Base-by-base conservation (phyloP, 2,329 filamentous ascomycete species). In the Coleophoma cylindrospora region DNA sequence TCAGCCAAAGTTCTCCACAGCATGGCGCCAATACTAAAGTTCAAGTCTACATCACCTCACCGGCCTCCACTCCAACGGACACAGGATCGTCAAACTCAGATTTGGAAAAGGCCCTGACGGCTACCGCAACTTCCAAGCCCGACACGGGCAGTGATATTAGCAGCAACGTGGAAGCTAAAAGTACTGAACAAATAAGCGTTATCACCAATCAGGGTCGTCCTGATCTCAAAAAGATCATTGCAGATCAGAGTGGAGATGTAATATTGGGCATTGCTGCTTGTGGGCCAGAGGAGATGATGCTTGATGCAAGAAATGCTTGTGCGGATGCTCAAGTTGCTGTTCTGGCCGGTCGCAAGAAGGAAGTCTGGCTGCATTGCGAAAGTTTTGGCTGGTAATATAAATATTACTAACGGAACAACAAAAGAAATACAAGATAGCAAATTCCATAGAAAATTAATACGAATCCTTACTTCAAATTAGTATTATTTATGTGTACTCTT, bases 241-340 rank as follows among this genome's bases (percentile, higher is more conserved):
- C 45, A 27, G 22, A 41, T 22, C n/a, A 37, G 47, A 13, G 15
- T 13, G n/a, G 36, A 22, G 27, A 21, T 19, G 19, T 27, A 47
- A 34, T 12, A 37, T 44, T 53, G 3, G 51, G 51, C 2, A 22
- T 53, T 22, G 15, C 46, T 13, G 50, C 49, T 22, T 54, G 53
- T 50, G 53, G 50, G 36, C 50, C 48, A n/a, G 34, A 15, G 8
- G 32, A 32, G 14, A 51, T 55, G 50, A 48, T 53, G 43, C 21
- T 44, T n/a, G 48, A 51, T 45, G 53, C 53, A 6, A 36, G 38
- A 13, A 51, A 53, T 44, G 41, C 45, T n/a, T 51, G 48, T 40
- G 48, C 50, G 3, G 48, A 49, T 7, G 50, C 40, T 12, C 50
- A 55, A 27, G 27, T 27, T 27, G 27, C 27, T 27, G 27, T 27